Evolutionary conservation across 768 basidiomycete species (phyloP), one percentile per base, ranked within the genome.

Genomic region (Lentinus tigrinus): DNA sequence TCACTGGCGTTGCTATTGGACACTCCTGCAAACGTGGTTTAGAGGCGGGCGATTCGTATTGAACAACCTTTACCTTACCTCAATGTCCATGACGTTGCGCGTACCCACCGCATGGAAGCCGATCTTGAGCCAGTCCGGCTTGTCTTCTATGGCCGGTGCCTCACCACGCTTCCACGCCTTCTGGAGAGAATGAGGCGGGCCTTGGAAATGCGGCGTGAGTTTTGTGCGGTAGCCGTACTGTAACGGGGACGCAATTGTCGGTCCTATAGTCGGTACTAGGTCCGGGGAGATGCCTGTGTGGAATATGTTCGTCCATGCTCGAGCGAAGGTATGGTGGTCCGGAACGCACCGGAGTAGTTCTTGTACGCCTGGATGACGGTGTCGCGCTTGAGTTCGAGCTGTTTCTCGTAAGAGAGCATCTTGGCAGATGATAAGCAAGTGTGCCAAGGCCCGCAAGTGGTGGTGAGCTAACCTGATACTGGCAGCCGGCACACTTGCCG

Each of bases 221-320:
- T 99, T 99, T 2, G 97, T 99, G 31, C 96, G 85, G 70, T 99
- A 99, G 51, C 81, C 84, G 70, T 96, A 98, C 53, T 95, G 85
- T 48, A 91, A 77, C 0, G 96, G 97, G 0, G 92, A 94, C n/a
- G 85, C 82, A 7, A 94, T 85, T 0, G 95, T 97, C 0, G 85
- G 73, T 38, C 81, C 79, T 19, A 94, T 85, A 0, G 71, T 52
- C 8, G 96, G 95, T 1, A 96, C 74, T 0, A 76, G 70, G 0
- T 79, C 68, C 2, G 78, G 67, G 3, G 82, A 72, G 0, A 97
- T 77, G 26, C 78, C 89, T 88, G 60, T 17, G 19, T 17, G 24
- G 4, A 43, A 17, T 7, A 6, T 17, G 42, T 26, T 9, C 3
- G 24, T 26, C 24, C 16, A 43, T 57, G 13, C 48, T 26, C 11